Percentiles rank a stretch among this genome's conserved stretches.
Evolutionary conservation across 2,329 filamentous ascomycete genomes (phyloP).

Genomic region (Penicillium sp.): DNA sequence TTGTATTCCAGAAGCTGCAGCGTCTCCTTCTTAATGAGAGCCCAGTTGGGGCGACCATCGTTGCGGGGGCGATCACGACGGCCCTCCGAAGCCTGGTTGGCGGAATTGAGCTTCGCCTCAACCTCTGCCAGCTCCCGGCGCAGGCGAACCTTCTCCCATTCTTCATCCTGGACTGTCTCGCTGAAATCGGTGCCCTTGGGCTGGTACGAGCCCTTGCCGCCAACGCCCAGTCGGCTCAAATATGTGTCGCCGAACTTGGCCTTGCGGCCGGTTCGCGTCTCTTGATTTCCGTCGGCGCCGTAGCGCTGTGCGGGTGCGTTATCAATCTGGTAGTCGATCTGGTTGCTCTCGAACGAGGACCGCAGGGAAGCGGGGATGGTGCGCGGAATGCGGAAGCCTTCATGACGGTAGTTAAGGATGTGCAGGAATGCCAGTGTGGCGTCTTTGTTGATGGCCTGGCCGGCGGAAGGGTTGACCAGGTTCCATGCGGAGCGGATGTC

Average conservation of each 20-base stretch:
- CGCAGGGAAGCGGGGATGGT: conserved; percentile 88
- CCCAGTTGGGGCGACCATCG: conserved; percentile 75
- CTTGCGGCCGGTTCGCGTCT: conserved; percentile 82
- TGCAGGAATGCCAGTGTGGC: conserved; percentile 92
- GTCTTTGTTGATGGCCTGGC: conserved; percentile 85
- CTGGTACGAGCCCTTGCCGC: conserved; percentile 73
- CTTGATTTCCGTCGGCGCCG: conserved; percentile 75
- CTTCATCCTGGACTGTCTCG: conserved; percentile 75
- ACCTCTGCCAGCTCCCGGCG: conserved; percentile 90
- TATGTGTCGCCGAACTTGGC: conserved; percentile 98
- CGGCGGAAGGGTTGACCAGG: conserved; percentile 87
- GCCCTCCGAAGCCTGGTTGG: conserved; percentile 70
- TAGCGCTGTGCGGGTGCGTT: conserved; percentile 72
- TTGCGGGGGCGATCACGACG: conserved; percentile 55
- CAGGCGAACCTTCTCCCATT: conserved; percentile 95
- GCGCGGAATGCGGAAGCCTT: conserved; percentile 90
- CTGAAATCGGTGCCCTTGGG: conserved; percentile 88
- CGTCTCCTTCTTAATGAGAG: conserved; percentile 88
- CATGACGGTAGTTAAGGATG: conserved; percentile 92
- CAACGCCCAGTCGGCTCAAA: conserved; percentile 78
- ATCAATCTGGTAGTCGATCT: conserved; percentile 94
- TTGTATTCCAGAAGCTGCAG: conserved; percentile 96
- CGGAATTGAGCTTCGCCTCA: conserved; percentile 79
- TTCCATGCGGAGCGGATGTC: conserved; percentile 95
- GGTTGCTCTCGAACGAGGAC: conserved; percentile 87